phyloP scores from a whole-genome alignment of 2,329 filamentous ascomycete species.

The Xylaria multiplex region DNA sequence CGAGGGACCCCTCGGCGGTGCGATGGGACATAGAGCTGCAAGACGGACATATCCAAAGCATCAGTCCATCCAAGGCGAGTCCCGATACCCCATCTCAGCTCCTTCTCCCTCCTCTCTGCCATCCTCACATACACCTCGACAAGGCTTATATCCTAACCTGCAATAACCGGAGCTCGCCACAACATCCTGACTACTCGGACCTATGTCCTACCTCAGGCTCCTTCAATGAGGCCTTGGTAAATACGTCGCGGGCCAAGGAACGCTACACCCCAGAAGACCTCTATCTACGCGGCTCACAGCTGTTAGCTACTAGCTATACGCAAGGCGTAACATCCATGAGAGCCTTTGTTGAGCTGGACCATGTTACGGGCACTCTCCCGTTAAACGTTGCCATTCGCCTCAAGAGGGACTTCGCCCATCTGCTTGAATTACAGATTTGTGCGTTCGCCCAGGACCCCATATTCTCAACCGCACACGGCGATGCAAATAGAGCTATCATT shows the following conservation, averaged over 20 bases:
- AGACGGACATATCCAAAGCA: constrained; percentile 38
- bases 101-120: constrained; percentile 63
- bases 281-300: constrained; percentile 69
- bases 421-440: constrained; percentile 72
- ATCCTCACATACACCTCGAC: constrained; percentile 79
- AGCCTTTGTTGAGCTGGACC: constrained; percentile 77
- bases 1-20: constrained; percentile 15
- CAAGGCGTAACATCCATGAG: constrained; percentile 75
- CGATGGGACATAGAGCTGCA: constrained; percentile 31
- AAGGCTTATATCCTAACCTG: constrained; percentile 68
- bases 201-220: constrained; percentile 68
- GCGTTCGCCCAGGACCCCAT: constrained; percentile 77
- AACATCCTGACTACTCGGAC: constrained; percentile 66
- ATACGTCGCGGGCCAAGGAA: constrained; percentile 64
- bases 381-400: constrained; percentile 65
- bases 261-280: constrained; percentile 71
- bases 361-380: constrained; percentile 59
- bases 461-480: constrained; percentile 63
- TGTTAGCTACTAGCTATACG: constrained; percentile 71
- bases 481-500: constrained; percentile 62
- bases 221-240: constrained; percentile 71
- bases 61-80: constrained; percentile 35
- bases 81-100: constrained; percentile 42
- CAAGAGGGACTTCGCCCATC: constrained; percentile 62
- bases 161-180: constrained; percentile 38